Base-by-base conservation (phyloP, 352 stramenopile species). In the Sclerospora graminicola region DNA sequence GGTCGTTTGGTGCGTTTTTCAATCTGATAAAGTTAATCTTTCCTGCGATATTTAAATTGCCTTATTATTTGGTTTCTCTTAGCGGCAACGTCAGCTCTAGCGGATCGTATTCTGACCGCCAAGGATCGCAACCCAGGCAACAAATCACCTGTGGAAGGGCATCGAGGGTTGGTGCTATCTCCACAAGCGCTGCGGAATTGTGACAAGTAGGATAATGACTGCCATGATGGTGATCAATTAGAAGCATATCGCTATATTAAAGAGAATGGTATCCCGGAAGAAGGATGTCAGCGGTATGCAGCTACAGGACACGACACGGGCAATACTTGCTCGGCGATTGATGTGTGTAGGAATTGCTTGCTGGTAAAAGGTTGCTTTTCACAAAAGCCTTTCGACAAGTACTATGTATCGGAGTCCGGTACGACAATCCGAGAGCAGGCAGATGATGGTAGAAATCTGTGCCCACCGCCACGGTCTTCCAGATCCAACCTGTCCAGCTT, bases 361-460 rank as follows among this genome's bases (percentile, higher is more conserved):
- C 66, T 70, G 2, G 42, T 49, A 35, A 79, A 82, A 42, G 89
- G 85, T 37, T 91, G 74, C 51, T 97, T 83, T 37, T 63, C 82
- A 24, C 88, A 98, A 41, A 66, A 84, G 18, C 70, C 69, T 19
- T 98, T 96, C 77, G 89, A 96, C 52, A 95, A 96, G 71, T 96
- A 96, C 55, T 97, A 78, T 26, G 82, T 98, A 9, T 93, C 84
- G 13, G 93, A 98, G 71, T 97, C 93, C 60, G 95, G 94, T 31
- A 82, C 66, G 11, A 94, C 93, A 15, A 63, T 82, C 9, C 90
- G 90, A 15, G 82, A 97, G 42, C 34, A 89, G n/a, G 39, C 73
- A 94, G 42, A 97, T 98, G 76, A 97, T 97, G 82, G 78, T 88
- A 7, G 95, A 99, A 74, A 97, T 99, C 41, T 97, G 92, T 46